Base-by-base conservation (phyloP, 208 protist genomes). In the Sergeia podlipaevii region DNA sequence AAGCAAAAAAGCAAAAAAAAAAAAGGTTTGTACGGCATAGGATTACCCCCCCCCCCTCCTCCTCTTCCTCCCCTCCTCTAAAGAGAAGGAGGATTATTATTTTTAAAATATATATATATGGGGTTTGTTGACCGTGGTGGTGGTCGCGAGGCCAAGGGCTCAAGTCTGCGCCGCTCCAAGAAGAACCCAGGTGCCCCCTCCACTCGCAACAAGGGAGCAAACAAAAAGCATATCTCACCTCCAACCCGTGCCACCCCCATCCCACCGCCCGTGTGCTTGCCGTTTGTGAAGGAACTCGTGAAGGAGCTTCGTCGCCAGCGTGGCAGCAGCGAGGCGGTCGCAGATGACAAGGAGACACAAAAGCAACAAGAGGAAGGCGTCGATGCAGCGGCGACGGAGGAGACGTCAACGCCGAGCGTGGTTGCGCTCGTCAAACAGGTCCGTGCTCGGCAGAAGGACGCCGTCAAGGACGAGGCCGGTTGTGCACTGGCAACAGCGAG, bases 111-210 rank as follows among this genome's bases (percentile, higher is more conserved):
- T n/a, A n/a, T n/a, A n/a, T n/a, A n/a, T n/a, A 92, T 92, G 85
- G 85, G 85, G 13, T 89, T 89, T 49, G 85, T 93, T n/a, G 81
- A 89, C 56, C 77, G 85, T 26, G 85, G 85, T 49, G 80, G 80
- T 50, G 81, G 78, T 13, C 77, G 85, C 7, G 85, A 93, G 61
- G 73, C 73, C 20, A 93, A 93, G 50, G 79, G 79, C 10, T 55
- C 70, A 8, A 89, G 78, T 45, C 69, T 93, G 46, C 80, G 85
- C 36, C 71, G 66, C 26, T 89, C 80, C 6, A 89, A 82, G 47
- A 93, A 89, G 50, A 93, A 93, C 48, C 85, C 85, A 20, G 80
- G 80, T 17, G 80, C 80, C 0, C 37, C 80, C 4, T 63, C 72
- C 29, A 67, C 75, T 3, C 57, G 62, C 32, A 69, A 85, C 51